Conservation (phyloP, 2,329 filamentous ascomycete species). For the Fusarium liriodendri region DNA sequence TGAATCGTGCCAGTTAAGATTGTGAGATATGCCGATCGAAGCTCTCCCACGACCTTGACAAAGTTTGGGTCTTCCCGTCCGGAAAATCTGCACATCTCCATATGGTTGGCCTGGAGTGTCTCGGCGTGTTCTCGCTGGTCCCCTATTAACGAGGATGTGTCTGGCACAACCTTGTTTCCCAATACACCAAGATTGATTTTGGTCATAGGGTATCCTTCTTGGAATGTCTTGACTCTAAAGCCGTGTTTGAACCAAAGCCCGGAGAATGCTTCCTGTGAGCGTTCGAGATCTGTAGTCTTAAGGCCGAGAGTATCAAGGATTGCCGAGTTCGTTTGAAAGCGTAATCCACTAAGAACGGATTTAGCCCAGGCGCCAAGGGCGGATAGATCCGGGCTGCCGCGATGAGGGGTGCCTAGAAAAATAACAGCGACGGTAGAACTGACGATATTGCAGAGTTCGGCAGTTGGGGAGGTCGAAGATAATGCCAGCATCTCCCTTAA, state of each 20-base stretch:
- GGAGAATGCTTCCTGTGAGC: conserved; percentile 17
- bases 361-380: conserved; percentile 16
- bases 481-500: conserved; percentile 12
- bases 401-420: conserved; percentile 51
- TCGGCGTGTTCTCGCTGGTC: conserved; percentile 23
- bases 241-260: conserved; percentile 12
- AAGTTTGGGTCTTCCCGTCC: conserved; percentile 15
- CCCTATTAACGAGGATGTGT: conserved; percentile 19
- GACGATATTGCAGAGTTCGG: conserved; percentile 31
- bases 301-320: conserved; percentile 17
- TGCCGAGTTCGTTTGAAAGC: conserved; percentile 6
- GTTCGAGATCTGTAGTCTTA: conserved; percentile 23
- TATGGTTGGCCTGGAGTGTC: conserved; percentile 27
- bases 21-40: not conserved
- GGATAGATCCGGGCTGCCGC: conserved; percentile 39
- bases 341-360: conserved; percentile 32
- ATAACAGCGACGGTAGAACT: conserved; percentile 42
- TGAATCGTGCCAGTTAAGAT: not conserved
- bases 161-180: conserved; percentile 22
- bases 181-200: conserved; percentile 11
- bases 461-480: not conserved
- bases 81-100: conserved; percentile 11
- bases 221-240: conserved; percentile 32
- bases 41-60: conserved; percentile 19
- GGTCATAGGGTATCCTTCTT: conserved; percentile 17